These are phyloP conservation scores for Citrus trifoliata DNA, from an alignment of 345 rosid species.

Conservation along the genomic window DNA sequence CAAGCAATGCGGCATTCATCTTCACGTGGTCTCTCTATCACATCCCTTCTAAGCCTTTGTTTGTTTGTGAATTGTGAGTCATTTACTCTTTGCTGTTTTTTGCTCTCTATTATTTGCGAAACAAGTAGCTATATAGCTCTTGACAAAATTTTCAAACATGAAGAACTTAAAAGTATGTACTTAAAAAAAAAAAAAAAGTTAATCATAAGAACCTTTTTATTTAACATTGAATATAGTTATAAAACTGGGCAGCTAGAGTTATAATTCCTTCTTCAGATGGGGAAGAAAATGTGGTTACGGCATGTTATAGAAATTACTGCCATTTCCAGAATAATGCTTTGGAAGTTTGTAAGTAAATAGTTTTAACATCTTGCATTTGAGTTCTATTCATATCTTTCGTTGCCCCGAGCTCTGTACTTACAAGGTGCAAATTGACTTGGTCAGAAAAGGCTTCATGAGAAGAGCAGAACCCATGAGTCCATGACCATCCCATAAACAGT, in stretches of 20 bases:
- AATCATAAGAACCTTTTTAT: no score
- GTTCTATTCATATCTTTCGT: neutral
- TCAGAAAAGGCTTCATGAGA: constrained; percentile 1
- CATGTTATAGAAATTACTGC: neutral
- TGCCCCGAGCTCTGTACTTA: no score
- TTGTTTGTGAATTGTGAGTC: neutral
- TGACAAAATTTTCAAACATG: neutral
- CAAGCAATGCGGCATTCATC: constrained; percentile 6
- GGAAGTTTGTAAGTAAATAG: neutral
- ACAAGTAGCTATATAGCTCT: neutral
- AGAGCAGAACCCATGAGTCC: neutral
- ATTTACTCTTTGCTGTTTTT: neutral
- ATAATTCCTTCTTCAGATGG: neutral
- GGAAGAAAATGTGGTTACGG: neutral
- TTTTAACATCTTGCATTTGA: neutral
- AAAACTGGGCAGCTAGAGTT: neutral
- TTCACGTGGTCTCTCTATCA: constrained; percentile 17
- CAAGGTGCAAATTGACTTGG: constrained; percentile 12
- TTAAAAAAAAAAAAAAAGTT: no score
- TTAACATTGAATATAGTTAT: neutral
- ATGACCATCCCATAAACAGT: neutral
- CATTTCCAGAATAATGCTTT: neutral
- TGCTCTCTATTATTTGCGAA: neutral
- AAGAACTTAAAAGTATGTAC: no score
- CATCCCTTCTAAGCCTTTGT: neutral